These are phyloP conservation scores for Haberlea rhodopensis DNA, from an alignment of 257 asterid species.

Conservation along the genomic window DNA sequence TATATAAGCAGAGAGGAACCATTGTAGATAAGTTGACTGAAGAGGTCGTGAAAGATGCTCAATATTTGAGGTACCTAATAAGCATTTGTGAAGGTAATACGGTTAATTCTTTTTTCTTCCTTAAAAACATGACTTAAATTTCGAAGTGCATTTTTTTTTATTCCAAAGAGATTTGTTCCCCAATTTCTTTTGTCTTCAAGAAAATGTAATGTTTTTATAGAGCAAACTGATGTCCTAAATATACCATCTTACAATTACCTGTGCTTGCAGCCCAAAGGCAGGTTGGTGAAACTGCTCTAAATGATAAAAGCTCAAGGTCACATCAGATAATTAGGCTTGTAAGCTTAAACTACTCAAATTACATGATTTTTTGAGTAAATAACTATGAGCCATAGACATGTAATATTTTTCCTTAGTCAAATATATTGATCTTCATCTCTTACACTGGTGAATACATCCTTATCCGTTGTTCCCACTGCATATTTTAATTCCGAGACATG, in stretches of 20 bases:
- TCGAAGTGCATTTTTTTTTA: neutral
- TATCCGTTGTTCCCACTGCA: neutral
- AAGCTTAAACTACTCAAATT: constrained; percentile 23
- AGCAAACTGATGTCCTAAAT: neutral
- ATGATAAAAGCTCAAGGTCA: constrained; percentile 96
- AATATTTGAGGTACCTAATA: constrained; percentile 68
- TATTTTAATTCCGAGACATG: neutral
- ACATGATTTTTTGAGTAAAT: constrained; percentile 10
- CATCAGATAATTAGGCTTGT: constrained; percentile 98
- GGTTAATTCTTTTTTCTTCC: too few species aligned
- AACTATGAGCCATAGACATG: neutral
- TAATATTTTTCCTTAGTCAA: neutral
- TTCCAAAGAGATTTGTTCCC: too few species aligned
- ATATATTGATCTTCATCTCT: neutral
- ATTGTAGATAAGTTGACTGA: constrained; percentile 81
- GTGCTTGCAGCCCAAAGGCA: constrained; percentile 85
- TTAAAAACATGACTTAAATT: constrained; percentile 9
- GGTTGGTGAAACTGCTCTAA: constrained; percentile 88
- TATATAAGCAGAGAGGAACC: constrained; percentile 75
- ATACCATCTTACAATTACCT: constrained; percentile 22
- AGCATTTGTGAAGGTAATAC: constrained; percentile 76
- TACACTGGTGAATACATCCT: neutral
- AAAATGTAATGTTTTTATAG: too few species aligned
- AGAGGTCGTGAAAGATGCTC: constrained; percentile 69
- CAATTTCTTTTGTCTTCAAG: neutral